Percentiles rank a stretch among this genome's conserved stretches.
phyloP scores from a whole-genome alignment of 208 protist genomes.

The Leishmania tarentolae region DNA sequence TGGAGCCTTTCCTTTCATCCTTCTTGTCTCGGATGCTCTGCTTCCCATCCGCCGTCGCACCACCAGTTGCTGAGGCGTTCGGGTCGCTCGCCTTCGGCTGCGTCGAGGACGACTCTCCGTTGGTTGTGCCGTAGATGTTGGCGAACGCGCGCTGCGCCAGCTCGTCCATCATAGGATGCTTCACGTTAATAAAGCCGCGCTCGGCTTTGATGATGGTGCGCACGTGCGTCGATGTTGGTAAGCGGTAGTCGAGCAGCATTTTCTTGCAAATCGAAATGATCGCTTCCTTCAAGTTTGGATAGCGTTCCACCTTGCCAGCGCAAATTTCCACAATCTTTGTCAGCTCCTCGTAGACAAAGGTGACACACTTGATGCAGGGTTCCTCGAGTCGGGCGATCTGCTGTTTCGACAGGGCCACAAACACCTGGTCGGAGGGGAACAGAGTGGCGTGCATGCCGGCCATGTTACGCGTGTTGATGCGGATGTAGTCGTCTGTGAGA shows the following conservation, averaged over 20 bases:
- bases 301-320: slow-evolving; percentile 81
- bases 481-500: slow-evolving; percentile 94
- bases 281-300: slow-evolving; percentile 88
- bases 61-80: slow-evolving; percentile 6
- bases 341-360: slow-evolving; percentile 97
- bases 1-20: slow-evolving; percentile 34
- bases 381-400: slow-evolving; percentile 96
- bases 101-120: slow-evolving; percentile 2
- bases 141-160: slow-evolving; percentile 73
- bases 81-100: slow-evolving; percentile 6
- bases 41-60: slow-evolving; percentile 18
- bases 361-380: slow-evolving; percentile 94
- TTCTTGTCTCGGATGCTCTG: slow-evolving; percentile 12
- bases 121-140: slow-evolving; percentile 71
- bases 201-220: slow-evolving; percentile 95
- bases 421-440: slow-evolving; percentile 97
- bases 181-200: slow-evolving; percentile 97
- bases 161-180: slow-evolving; percentile 89
- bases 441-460: slow-evolving; percentile 95
- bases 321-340: slow-evolving; percentile 90
- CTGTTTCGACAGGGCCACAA: slow-evolving; percentile 95
- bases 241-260: slow-evolving; percentile 83
- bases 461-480: slow-evolving; percentile 96
- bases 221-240: slow-evolving; percentile 87
- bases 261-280: slow-evolving; percentile 86